Percentiles rank a stretch among this genome's conserved stretches.
phyloP scores from a whole-genome alignment of 352 stramenopile species.

The Pythium aquatile region DNA sequence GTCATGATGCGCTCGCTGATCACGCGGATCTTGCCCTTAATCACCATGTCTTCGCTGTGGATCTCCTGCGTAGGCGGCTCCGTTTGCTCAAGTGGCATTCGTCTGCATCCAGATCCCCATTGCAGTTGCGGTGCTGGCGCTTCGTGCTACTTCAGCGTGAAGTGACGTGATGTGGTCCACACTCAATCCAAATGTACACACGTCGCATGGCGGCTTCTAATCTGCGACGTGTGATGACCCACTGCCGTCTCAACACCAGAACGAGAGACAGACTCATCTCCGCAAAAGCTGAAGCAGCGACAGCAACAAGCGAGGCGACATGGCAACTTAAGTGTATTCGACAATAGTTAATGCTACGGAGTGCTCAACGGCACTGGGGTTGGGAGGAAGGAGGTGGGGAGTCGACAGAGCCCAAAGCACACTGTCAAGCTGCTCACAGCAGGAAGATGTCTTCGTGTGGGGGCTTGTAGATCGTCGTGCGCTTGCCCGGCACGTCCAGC shows the following conservation, averaged over 20 bases:
- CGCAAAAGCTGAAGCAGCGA: not conserved
- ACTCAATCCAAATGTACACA: conserved; percentile 10
- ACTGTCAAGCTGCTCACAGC: conserved; percentile 36
- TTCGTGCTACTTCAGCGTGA: conserved; percentile 25
- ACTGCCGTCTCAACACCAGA: conserved; percentile 8
- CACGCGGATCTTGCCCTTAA: conserved; percentile 41
- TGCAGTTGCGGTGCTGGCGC: conserved; percentile 17
- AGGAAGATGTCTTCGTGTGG: conserved; percentile 86
- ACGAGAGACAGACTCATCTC: not conserved
- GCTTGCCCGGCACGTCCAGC: conserved; percentile 82
- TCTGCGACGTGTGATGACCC: conserved; percentile 6
- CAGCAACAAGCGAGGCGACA: not conserved
- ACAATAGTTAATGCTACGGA: conserved; percentile 23
- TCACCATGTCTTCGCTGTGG: conserved; percentile 4
- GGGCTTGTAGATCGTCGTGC: conserved; percentile 80
- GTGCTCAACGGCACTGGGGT: not conserved
- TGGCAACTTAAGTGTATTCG: conserved; percentile 13
- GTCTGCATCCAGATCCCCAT: conserved; percentile 16
- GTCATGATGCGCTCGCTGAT: conserved; percentile 89
- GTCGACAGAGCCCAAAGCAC: not conserved
- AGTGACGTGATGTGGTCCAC: conserved; percentile 26
- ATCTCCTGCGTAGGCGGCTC: not conserved
- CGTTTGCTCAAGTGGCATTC: conserved; percentile 20
- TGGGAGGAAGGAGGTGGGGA: not conserved
- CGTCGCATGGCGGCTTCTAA: conserved; percentile 15